Conservation (phyloP, 1,139 yeast genomes). For the Meyerozyma guilliermondii region DNA sequence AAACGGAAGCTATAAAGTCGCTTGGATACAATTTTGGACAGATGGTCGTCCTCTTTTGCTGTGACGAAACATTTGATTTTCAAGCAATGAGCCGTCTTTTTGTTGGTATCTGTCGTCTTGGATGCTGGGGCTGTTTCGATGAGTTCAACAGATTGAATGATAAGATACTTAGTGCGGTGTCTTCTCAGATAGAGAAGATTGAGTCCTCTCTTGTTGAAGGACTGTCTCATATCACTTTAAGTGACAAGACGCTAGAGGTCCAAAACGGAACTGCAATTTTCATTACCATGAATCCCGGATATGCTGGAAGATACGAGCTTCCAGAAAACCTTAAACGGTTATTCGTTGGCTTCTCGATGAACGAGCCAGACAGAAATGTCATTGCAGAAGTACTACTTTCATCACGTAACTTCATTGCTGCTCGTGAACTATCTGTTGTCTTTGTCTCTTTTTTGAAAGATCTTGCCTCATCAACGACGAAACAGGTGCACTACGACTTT, state of each 20-base stretch:
- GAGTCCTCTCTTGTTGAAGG: slow-evolving; percentile 44
- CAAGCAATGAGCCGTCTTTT: slow-evolving; percentile 76
- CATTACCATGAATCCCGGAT: slow-evolving; percentile 89
- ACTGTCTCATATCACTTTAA: slow-evolving; percentile 34
- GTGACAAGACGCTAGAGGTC: slow-evolving; percentile 42
- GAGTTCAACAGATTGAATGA: slow-evolving; percentile 83
- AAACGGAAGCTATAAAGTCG: slow-evolving; percentile 87
- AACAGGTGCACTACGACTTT: slow-evolving; percentile 81
- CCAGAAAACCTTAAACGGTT: slow-evolving; percentile 85
- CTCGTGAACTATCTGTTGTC: slow-evolving; percentile 40
- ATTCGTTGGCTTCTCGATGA: slow-evolving; percentile 74
- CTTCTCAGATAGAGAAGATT: slow-evolving; percentile 74
- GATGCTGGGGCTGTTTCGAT: slow-evolving; percentile 96
- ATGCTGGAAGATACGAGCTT: slow-evolving; percentile 73
- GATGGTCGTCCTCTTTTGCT: slow-evolving; percentile 80
- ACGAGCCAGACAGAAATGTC: slow-evolving; percentile 60
- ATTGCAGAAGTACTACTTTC: slow-evolving; percentile 71
- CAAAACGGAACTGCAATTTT: slow-evolving; percentile 65
- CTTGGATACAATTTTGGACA: slow-evolving; percentile 77
- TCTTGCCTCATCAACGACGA: slow-evolving; percentile 34
- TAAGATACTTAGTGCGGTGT: slow-evolving; percentile 74
- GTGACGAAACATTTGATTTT: slow-evolving; percentile 87
- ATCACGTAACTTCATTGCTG: slow-evolving; percentile 63
- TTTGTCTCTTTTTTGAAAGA: slow-evolving; percentile 55
- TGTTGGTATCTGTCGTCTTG: slow-evolving; percentile 78